A percentile compares a stretch with the other conserved stretches of the same genome.
These are phyloP conservation scores for Avena sativa DNA, from an alignment of 176 grass and related monocot genomes.

Conservation along the genomic window DNA sequence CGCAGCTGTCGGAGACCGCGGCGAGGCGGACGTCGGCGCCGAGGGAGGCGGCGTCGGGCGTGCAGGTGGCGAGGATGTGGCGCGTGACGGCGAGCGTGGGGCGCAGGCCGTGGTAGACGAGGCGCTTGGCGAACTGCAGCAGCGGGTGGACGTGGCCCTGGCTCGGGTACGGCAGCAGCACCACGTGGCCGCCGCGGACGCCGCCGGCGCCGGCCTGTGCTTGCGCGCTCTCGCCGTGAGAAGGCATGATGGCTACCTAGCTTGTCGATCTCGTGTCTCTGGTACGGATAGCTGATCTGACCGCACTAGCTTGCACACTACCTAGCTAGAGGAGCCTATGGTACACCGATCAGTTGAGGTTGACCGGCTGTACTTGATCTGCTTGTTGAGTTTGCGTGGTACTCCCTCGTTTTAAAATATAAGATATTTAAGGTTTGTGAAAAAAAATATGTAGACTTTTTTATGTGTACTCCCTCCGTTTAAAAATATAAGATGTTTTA, in stretches of 20 bases:
- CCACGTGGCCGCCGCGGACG: slow-evolving; percentile 23
- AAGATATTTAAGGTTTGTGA: no score
- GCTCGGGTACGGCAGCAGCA: slow-evolving; percentile 77
- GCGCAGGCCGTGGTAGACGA: slow-evolving; percentile 57
- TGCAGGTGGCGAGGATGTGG: slow-evolving; percentile 56
- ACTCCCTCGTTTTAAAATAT: no score
- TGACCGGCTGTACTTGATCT: no score
- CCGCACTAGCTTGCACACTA: no score
- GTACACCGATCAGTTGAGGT: no score
- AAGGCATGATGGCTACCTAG: neutral
- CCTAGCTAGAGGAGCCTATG: no score
- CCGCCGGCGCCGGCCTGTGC: neutral
- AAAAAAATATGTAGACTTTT: no score
- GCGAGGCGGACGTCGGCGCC: slow-evolving; percentile 46
- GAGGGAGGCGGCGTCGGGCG: neutral
- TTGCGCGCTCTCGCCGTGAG: neutral
- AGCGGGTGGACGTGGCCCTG: slow-evolving; percentile 90
- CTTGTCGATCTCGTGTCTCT: no score
- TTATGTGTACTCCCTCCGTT: no score
- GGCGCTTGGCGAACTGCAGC: slow-evolving; percentile 81
- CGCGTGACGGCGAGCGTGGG: slow-evolving; percentile 65
- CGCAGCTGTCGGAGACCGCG: slow-evolving; percentile 79
- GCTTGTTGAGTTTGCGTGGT: no score
- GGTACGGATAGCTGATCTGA: no score
- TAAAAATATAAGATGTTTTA: no score